A percentile compares a stretch with the other conserved stretches of the same genome.
phyloP scores from a whole-genome alignment of 2,329 filamentous ascomycete species.

The Taxawa tesnikishii region DNA sequence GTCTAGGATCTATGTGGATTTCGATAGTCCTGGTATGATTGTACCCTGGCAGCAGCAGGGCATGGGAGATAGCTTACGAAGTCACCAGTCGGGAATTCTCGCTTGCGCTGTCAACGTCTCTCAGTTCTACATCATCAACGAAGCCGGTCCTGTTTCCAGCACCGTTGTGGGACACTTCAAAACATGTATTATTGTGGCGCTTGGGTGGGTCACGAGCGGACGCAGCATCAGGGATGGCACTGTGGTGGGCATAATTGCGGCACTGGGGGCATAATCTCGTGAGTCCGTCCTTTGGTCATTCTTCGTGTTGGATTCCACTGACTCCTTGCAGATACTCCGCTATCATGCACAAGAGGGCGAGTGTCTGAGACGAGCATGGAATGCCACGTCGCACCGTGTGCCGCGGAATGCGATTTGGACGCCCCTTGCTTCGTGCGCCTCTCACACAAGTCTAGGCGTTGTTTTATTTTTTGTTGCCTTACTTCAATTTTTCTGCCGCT shows the following conservation, averaged over 20 bases:
- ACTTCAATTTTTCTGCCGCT: no score
- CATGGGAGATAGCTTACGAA: conserved; percentile 4
- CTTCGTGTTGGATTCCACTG: no score
- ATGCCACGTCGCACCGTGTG: no score
- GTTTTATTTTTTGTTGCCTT: no score
- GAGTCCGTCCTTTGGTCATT: conserved; percentile 9
- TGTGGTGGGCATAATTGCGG: conserved; percentile 16
- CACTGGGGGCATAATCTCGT: conserved; percentile 20
- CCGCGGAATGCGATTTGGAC: no score
- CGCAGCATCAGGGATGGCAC: conserved; percentile 15
- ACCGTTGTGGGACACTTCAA: conserved; percentile 23
- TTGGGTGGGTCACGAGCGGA: conserved; percentile 18
- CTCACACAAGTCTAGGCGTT: no score
- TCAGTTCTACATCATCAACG: conserved; percentile 21
- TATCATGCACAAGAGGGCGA: no score
- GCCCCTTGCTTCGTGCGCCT: no score
- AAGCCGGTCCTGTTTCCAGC: conserved; percentile 19
- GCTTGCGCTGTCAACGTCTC: conserved; percentile 49
- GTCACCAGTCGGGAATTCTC: conserved; percentile 45
- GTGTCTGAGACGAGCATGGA: no score
- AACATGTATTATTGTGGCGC: conserved; percentile 18
- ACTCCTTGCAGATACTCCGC: no score
- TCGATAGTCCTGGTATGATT: conserved; percentile 30
- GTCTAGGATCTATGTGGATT: conserved; percentile 23
- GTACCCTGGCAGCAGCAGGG: background rate